Percentiles rank a stretch among this genome's conserved stretches.
Evolutionary conservation across 2,329 filamentous ascomycete species (phyloP).

Genomic region (Didymella pinodella): DNA sequence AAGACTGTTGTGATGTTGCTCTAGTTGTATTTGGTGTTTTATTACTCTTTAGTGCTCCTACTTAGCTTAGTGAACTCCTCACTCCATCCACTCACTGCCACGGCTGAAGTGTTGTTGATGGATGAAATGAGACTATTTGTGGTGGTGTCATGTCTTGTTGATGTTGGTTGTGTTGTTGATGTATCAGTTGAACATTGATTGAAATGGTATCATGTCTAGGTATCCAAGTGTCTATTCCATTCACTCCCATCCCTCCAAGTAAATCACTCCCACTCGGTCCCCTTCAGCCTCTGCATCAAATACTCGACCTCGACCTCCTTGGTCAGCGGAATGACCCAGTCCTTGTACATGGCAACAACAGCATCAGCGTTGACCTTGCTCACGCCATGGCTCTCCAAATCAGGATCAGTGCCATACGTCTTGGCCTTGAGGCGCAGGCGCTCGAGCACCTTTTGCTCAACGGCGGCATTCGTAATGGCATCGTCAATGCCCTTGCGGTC

Average conservation of each 20-base stretch:
- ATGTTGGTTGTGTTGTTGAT: too few relatives aligned
- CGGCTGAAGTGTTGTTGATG: too few relatives aligned
- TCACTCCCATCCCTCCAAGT: too few relatives aligned
- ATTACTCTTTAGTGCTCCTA: too few relatives aligned
- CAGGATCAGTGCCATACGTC: constrained; percentile 92
- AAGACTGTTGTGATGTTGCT: too few relatives aligned
- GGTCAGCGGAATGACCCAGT: constrained; percentile 95
- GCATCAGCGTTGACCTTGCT: constrained; percentile 92
- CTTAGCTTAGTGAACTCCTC: too few relatives aligned
- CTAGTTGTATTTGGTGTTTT: too few relatives aligned
- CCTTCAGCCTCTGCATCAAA: constrained; percentile 86
- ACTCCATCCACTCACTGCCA: too few relatives aligned
- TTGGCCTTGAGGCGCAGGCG: constrained; percentile 85
- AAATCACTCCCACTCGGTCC: constrained; percentile 55
- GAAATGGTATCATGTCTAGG: not conserved
- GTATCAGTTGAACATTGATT: too few relatives aligned
- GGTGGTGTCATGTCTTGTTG: too few relatives aligned
- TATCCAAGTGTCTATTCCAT: not conserved
- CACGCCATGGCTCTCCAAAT: constrained; percentile 63
- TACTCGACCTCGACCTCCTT: constrained; percentile 99
- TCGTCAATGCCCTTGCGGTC: constrained; percentile 84
- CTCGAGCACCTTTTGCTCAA: constrained; percentile 92
- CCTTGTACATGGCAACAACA: constrained; percentile 57
- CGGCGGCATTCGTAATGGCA: constrained; percentile 87
- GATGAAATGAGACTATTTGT: too few relatives aligned